A percentile compares a stretch with the other conserved stretches of the same genome.
These are phyloP conservation scores for Gastrolobium bilobum DNA, from an alignment of 306 rosid species.

Conservation along the genomic window DNA sequence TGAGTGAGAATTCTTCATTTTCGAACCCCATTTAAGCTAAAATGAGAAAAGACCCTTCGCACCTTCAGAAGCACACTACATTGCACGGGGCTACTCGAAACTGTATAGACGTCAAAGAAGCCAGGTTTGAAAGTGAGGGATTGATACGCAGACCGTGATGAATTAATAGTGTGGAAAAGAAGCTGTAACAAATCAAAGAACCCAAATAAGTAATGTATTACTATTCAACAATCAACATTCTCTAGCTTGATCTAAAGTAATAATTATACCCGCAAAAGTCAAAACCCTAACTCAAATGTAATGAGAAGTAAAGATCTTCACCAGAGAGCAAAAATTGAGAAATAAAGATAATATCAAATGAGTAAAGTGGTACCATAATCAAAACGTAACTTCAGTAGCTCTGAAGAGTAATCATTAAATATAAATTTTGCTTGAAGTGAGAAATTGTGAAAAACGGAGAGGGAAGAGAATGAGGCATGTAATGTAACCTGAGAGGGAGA, in stretches of 20 bases:
- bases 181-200: slow-evolving; percentile 56
- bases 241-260: background rate
- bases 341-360: background rate
- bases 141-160: slow-evolving; percentile 85
- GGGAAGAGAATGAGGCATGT: background rate
- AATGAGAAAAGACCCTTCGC: slow-evolving; percentile 5
- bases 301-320: background rate
- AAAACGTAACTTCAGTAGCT: background rate
- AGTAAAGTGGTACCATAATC: background rate
- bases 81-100: slow-evolving; percentile 68
- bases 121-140: slow-evolving; percentile 74
- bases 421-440: background rate
- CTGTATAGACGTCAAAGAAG: slow-evolving; percentile 74
- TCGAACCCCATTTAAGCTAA: slow-evolving; percentile 11
- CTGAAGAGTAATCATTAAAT: background rate
- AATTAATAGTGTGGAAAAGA: slow-evolving; percentile 77
- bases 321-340: background rate
- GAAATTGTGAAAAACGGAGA: slow-evolving; percentile 8
- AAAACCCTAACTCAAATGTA: slow-evolving; percentile 49
- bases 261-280: background rate
- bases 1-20: slow-evolving; percentile 33
- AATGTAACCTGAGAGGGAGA: slow-evolving; percentile 77
- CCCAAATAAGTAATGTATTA: background rate
- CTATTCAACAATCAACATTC: background rate
- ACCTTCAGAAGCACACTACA: slow-evolving; percentile 94